These are phyloP conservation scores for Hemerocallis citrina DNA, from an alignment of 106 monocot genomes.

Conservation along the genomic window DNA sequence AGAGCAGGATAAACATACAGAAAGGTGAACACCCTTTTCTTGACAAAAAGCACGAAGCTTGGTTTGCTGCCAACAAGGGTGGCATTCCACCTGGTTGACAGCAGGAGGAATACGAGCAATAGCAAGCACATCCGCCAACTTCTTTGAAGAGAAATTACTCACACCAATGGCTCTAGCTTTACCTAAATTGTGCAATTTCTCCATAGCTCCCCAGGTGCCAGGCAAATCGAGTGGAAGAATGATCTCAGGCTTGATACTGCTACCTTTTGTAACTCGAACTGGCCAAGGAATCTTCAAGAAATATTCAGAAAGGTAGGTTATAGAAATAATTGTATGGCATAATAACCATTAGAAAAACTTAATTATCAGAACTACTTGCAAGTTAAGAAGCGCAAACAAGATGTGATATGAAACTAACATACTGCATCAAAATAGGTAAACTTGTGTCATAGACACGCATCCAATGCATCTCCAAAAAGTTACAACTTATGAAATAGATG, in stretches of 20 bases:
- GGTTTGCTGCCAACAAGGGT: constrained; percentile 70
- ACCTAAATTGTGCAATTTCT: constrained; percentile 46
- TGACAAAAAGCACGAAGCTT: constrained; percentile 59
- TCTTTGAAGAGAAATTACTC: constrained; percentile 83
- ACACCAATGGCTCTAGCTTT: constrained; percentile 88
- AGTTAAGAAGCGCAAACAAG: no score
- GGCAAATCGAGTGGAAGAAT: constrained; percentile 47
- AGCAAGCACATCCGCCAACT: constrained; percentile 51
- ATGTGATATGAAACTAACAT: no score
- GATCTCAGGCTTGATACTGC: constrained; percentile 32
- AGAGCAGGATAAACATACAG: no score
- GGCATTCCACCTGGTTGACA: constrained; percentile 84
- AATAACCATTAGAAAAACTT: not conserved
- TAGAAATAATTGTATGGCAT: not conserved
- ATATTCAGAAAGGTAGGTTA: not conserved
- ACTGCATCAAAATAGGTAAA: no score
- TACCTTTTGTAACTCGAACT: constrained; percentile 51
- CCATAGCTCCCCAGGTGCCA: constrained; percentile 77
- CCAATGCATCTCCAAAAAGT: no score
- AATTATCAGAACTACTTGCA: no score
- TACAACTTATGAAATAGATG: no score
- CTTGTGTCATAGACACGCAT: no score
- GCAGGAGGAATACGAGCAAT: constrained; percentile 65
- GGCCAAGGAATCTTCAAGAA: constrained; percentile 62
- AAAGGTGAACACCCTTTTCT: constrained; percentile 50